These are phyloP conservation scores for Eutypa lata DNA, from an alignment of 2,329 filamentous ascomycete genomes.

Conservation along the genomic window DNA sequence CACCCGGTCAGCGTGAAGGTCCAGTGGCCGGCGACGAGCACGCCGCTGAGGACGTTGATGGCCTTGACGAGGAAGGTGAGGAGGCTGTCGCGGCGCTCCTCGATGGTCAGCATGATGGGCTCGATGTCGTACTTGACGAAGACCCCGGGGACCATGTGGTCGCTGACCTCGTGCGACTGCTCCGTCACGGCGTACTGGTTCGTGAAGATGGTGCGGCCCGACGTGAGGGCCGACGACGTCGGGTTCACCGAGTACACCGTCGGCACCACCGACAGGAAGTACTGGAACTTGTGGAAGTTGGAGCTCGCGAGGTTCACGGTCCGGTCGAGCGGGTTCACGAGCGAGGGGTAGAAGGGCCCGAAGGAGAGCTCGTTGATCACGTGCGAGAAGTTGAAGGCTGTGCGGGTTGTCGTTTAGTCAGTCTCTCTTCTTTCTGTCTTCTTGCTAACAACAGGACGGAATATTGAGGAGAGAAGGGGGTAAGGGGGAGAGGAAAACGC, in stretches of 20 bases:
- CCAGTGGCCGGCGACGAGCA: constrained; percentile 93
- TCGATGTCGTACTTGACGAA: constrained; percentile 99
- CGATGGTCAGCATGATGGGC: constrained; percentile 82
- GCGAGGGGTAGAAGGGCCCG: constrained; percentile 90
- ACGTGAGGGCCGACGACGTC: constrained; percentile 20
- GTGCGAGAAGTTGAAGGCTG: constrained; percentile 97
- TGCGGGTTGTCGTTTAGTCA: too few relatives aligned
- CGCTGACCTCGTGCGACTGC: constrained; percentile 69
- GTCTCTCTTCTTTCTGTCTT: too few relatives aligned
- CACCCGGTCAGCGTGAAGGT: constrained; percentile 82
- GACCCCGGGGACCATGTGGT: constrained; percentile 76
- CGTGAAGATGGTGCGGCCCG: constrained; percentile 69
- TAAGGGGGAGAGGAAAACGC: constrained; percentile 34
- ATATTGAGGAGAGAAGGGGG: background rate
- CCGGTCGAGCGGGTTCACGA: constrained; percentile 90
- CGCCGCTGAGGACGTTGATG: constrained; percentile 86
- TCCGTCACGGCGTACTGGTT: constrained; percentile 98
- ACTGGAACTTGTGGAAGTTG: constrained; percentile 96
- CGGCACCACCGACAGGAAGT: constrained; percentile 92
- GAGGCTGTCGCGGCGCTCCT: constrained; percentile 74
- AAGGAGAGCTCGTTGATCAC: constrained; percentile 95
- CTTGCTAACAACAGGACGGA: too few relatives aligned
- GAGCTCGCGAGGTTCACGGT: constrained; percentile 72
- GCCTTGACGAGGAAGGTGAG: constrained; percentile 75
- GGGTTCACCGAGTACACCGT: constrained; percentile 77